Evolutionary conservation across 1,284 basidiomycete genomes (phyloP), one percentile per base, ranked within the genome.

Genomic region (Inonotus obliquus): DNA sequence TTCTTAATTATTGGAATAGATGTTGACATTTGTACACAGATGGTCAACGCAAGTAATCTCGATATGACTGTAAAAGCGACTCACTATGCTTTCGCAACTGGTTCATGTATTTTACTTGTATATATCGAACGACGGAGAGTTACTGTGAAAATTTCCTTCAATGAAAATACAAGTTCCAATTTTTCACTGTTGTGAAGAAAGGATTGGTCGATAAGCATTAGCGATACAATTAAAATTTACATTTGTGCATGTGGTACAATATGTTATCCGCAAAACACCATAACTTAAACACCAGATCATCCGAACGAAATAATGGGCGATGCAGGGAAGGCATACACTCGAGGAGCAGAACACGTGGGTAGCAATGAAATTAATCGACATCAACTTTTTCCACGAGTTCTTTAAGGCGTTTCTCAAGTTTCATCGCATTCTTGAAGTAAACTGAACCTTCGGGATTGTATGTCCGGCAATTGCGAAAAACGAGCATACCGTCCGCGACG

Each of bases 401-500:
- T 61, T 82, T 83, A 70, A 88, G 73, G 63, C 79, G 80, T 69
- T 81, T 85, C 67, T 97, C 94, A 73, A 98, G 75, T 75, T 86
- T 89, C 67, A 85, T 88, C 9, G 95, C 96, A 67, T 91, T 89
- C 76, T 91, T 93, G 61, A 87, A 84, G 71, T 96, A 99, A 52
- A 92, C 85, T 25, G 91, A 90, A 44, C 81, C 83, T 67, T 92
- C 89, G 1, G 89, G 88, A 70, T 99, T 99, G 76, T 97, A 99
- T 57, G 81, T 73, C 61, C 89, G 81, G 75, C 96, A 98, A 70
- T 99, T 99, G 70, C 93, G 86, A 72, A 96, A 95, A 60, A 99
- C 85, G 57, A 95, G 78, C 67, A 87, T 84, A 2, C 89, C 88
- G 72, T 99, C 96, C 19, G 81, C 81, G 6, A 91, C 73, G 71